These are phyloP conservation scores for Trametes meyenii DNA, from an alignment of 768 basidiomycete species.

Conservation along the genomic window DNA sequence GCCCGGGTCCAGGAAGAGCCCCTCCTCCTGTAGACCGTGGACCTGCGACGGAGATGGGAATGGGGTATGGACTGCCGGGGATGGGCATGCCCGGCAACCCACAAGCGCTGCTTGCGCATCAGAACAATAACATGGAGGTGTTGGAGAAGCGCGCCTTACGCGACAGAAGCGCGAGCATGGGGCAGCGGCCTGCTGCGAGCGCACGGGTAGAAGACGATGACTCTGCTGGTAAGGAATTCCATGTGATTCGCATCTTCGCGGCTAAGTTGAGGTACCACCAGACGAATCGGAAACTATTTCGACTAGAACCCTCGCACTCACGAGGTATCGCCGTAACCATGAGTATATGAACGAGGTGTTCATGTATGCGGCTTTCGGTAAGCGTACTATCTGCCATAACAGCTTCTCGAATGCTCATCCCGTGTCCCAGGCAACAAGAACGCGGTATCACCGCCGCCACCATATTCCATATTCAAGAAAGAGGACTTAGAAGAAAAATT, in stretches of 20 bases:
- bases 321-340: slow-evolving; percentile 78
- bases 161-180: slow-evolving; percentile 47
- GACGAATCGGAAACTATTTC: slow-evolving; percentile 61
- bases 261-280: neutral
- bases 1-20: slow-evolving; percentile 11
- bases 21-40: slow-evolving; percentile 13
- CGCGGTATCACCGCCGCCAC: slow-evolving; percentile 38
- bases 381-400: slow-evolving; percentile 6
- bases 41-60: slow-evolving; percentile 15
- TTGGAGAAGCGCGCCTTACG: slow-evolving; percentile 58
- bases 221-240: slow-evolving; percentile 53
- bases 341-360: slow-evolving; percentile 87
- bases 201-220: slow-evolving; percentile 56
- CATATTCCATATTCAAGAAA: slow-evolving; percentile 65
- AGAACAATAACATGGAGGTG: slow-evolving; percentile 72
- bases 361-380: slow-evolving; percentile 68
- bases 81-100: slow-evolving; percentile 35
- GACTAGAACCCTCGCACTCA: slow-evolving; percentile 68
- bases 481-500: slow-evolving; percentile 58
- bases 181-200: slow-evolving; percentile 35
- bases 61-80: slow-evolving; percentile 21
- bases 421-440: slow-evolving; percentile 46
- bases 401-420: neutral
- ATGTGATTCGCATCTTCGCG: neutral
- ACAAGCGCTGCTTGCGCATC: slow-evolving; percentile 73